These are phyloP conservation scores for Helicostylum pulchrum DNA, from an alignment of 192 early-diverging fungal species.

Conservation along the genomic window DNA sequence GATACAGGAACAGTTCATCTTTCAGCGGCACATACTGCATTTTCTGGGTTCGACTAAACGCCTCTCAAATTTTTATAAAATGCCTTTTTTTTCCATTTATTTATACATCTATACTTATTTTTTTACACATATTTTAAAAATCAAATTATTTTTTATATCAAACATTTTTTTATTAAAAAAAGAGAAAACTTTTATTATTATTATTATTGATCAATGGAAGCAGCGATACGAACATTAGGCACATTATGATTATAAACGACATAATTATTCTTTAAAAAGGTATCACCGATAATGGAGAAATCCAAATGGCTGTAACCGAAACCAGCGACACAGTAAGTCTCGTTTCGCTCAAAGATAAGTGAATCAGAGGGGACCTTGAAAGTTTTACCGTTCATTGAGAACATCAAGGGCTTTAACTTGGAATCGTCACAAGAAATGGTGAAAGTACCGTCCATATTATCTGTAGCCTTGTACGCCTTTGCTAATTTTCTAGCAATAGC, in stretches of 20 bases:
- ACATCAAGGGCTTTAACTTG: constrained; percentile 21
- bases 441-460: constrained; percentile 28
- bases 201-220: constrained; percentile 5
- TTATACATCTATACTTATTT: no score
- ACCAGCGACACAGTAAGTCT: constrained; percentile 39
- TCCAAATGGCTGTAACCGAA: constrained; percentile 34
- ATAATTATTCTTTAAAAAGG: constrained; percentile 67
- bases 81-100: no score
- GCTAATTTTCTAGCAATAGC: constrained; percentile 17
- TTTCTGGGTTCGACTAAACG: constrained; percentile 36
- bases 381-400: constrained; percentile 34
- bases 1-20: constrained; percentile 56
- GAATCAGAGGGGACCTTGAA: constrained; percentile 35
- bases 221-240: constrained; percentile 58
- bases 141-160: no score
- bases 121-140: no score
- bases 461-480: constrained; percentile 8
- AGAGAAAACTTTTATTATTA: no score
- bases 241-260: constrained; percentile 60
- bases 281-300: constrained; percentile 60
- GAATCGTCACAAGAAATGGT: constrained; percentile 25
- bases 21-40: constrained; percentile 50
- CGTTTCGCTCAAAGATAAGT: constrained; percentile 31
- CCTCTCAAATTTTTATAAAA: no score
- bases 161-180: no score